These are phyloP conservation scores for Coniochaeta pulveracea DNA, from an alignment of 2,329 filamentous ascomycete genomes.

Conservation along the genomic window DNA sequence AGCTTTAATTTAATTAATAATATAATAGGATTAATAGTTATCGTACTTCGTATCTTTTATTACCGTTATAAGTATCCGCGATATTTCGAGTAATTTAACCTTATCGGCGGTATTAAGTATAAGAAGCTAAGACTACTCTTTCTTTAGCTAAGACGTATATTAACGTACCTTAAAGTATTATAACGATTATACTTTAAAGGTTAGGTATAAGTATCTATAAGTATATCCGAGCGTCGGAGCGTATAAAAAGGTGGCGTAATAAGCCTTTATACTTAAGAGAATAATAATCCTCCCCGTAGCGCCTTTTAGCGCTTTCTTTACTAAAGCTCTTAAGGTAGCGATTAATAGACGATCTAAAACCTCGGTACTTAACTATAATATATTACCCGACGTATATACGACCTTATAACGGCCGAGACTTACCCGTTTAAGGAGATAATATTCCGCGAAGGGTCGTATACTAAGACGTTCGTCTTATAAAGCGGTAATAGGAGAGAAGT, in stretches of 20 bases:
- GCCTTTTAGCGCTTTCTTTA: constrained; percentile 13
- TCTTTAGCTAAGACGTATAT: background rate
- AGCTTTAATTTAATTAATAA: too few relatives aligned
- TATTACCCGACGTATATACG: constrained; percentile 3
- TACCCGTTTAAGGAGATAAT: constrained; percentile 12
- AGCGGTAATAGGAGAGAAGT: background rate
- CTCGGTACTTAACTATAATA: constrained; percentile 9
- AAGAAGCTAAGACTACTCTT: constrained; percentile 11
- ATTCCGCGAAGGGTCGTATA: constrained; percentile 13
- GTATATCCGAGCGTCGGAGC: constrained; percentile 12
- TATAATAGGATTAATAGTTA: too few relatives aligned
- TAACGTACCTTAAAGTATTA: constrained; percentile 10
- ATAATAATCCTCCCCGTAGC: constrained; percentile 6
- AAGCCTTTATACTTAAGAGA: constrained; percentile 13
- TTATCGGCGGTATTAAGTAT: constrained; percentile 20
- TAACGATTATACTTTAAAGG: constrained; percentile 18
- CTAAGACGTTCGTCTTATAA: constrained; percentile 11
- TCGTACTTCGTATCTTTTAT: too few relatives aligned
- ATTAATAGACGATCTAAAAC: constrained; percentile 11
- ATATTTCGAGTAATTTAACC: constrained; percentile 17
- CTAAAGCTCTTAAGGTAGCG: constrained; percentile 13
- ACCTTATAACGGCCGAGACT: constrained; percentile 6
- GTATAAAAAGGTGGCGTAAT: constrained; percentile 10
- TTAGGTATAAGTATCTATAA: constrained; percentile 14
- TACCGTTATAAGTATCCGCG: too few relatives aligned